Base-by-base conservation (phyloP, 805 yeast species). In the Zygosaccharomyces kombuchaensis region DNA sequence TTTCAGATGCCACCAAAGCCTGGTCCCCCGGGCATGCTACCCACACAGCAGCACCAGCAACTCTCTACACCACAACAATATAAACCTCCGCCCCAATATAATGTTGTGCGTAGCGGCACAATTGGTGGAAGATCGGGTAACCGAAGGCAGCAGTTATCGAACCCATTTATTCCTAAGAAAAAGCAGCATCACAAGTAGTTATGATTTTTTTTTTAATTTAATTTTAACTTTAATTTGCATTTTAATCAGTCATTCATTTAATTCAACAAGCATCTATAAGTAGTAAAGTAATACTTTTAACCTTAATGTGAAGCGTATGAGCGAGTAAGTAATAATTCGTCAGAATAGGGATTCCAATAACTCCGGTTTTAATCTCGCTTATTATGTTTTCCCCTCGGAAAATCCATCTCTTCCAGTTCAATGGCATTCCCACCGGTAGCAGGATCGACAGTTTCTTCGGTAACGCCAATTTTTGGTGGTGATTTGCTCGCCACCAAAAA, bases 391-490 rank as follows among this genome's bases (percentile, higher is more conserved):
- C 26, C 25, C 22, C 17, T 38, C 8, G 25, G 10, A 26, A 5
- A 27, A 16, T 38, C 34, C 34, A 38, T 38, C 10, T 38, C 31
- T 16, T 38, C 41, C 8, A 38, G 41, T 27, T 38, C 41, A 4
- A 30, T 29, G 38, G 12, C 26, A 31, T 47, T 45, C 27, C 47
- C 44, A 9, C 34, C 34, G 25, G 34, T 38, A 7, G 45, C 26
- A 9, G 41, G 22, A 26, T 45, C 40, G 14, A 43, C 50, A 9
- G 45, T 40, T 19, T 48, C 40, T 3, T 52, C 52, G 26, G 52
- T 47, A 26, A 57, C 41, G 10, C 60, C 62, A 29, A 57, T 55
- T 40, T 60, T 59, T n/a, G 66, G 65, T 19, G 65, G 66, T 3
- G 66, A 60, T 29, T 57, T 58, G 27, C 60, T 52, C 19, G 47